Evolutionary conservation across 164 flowering plant species (phyloP).

Genomic region (Houttuynia cordata): DNA sequence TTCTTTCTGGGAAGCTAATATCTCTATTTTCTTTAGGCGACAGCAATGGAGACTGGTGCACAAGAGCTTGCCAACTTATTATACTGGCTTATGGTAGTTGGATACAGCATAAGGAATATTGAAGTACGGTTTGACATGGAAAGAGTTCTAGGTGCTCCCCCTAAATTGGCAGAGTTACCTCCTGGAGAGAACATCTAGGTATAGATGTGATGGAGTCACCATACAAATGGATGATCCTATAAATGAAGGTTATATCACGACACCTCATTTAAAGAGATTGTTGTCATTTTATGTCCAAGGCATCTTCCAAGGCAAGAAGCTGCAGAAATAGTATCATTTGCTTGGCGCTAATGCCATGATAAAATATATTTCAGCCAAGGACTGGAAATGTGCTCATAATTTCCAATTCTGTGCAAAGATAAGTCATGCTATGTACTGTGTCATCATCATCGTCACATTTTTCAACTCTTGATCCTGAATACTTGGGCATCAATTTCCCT

Average conservation of each 20-base stretch:
- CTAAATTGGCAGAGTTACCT: slow-evolving; percentile 79
- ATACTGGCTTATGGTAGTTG: slow-evolving; percentile 98
- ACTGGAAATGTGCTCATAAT: background rate
- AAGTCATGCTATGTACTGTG: background rate
- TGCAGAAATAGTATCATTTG: background rate
- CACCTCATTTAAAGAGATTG: background rate
- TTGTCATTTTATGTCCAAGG: background rate
- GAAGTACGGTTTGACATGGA: slow-evolving; percentile 99
- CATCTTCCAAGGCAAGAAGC: no score
- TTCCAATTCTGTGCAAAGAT: background rate
- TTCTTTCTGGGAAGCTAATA: background rate
- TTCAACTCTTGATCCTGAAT: background rate
- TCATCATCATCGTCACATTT: background rate
- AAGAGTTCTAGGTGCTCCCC: slow-evolving; percentile 63
- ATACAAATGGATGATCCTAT: no score
- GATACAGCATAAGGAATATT: slow-evolving; percentile 85
- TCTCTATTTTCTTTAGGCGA: slow-evolving; percentile 32
- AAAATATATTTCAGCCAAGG: background rate
- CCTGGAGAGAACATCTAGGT: slow-evolving; percentile 66
- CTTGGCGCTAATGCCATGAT: background rate
- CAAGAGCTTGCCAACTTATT: slow-evolving; percentile 85
- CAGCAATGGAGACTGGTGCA: slow-evolving; percentile 70
- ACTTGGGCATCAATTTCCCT: background rate
- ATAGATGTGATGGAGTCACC: no score
- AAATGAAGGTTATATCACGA: no score